Conservation (phyloP, 2,329 filamentous ascomycete genomes). For the Diplodia seriata region DNA sequence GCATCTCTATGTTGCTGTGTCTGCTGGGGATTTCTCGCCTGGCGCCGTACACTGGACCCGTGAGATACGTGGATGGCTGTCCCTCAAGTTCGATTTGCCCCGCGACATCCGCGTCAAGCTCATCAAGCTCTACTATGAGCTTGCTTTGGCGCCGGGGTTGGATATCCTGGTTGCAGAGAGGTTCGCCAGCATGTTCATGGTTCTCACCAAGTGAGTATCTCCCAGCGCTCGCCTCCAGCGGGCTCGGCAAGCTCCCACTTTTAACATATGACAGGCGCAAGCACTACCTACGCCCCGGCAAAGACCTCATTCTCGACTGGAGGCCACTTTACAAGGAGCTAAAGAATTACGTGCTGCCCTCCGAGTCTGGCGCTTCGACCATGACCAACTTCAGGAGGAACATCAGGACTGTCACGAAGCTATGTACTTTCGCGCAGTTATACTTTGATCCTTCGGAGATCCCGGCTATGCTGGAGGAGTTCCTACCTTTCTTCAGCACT, state of each 20-base stretch:
- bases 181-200: conserved; percentile 96
- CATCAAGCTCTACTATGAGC: conserved; percentile 91
- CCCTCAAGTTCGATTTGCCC: conserved; percentile 95
- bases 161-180: conserved; percentile 83
- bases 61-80: conserved; percentile 93
- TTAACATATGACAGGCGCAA: conserved; percentile 70
- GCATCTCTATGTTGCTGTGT: conserved; percentile 89
- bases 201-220: conserved; percentile 81
- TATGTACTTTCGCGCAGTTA: conserved; percentile 86
- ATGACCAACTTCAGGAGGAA: conserved; percentile 69
- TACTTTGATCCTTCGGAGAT: conserved; percentile 93
- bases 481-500: conserved; percentile 76
- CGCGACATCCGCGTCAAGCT: conserved; percentile 82
- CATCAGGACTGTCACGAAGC: conserved; percentile 78
- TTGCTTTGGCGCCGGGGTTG: conserved; percentile 86
- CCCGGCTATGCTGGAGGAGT: conserved; percentile 68
- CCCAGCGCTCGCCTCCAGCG: not conserved
- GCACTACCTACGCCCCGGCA: conserved; percentile 89
- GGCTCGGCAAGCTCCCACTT: not conserved
- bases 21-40: conserved; percentile 91
- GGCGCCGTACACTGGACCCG: conserved; percentile 97
- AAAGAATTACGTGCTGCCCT: conserved; percentile 86
- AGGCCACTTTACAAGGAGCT: conserved; percentile 89
- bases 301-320: conserved; percentile 94
- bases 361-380: conserved; percentile 73